Percentiles rank a stretch among this genome's conserved stretches.
Conservation (phyloP, 2,329 filamentous ascomycete species). For the Colletotrichum sp. region DNA sequence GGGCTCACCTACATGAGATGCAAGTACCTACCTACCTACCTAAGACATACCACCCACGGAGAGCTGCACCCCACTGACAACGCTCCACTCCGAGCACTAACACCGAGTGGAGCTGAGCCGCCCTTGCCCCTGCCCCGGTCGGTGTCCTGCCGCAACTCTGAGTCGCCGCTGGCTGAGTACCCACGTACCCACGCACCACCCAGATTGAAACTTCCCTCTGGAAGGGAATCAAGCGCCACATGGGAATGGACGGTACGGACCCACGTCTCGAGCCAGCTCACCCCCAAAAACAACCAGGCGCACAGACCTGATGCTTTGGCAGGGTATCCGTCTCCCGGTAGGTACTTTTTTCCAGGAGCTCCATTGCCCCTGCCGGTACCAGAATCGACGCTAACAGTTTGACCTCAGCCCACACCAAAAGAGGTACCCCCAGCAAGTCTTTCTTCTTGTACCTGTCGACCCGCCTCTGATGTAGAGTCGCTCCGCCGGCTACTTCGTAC, state of each 20-base stretch:
- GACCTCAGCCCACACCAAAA: not conserved
- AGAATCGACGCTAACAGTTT: not conserved
- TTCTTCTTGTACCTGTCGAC: not conserved
- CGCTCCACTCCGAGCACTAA: not conserved
- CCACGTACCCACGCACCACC: not conserved
- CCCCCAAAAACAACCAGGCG: not conserved
- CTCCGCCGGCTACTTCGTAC: conserved; percentile 2
- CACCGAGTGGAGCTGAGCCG: not conserved
- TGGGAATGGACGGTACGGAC: not conserved
- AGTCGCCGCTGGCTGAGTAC: not conserved
- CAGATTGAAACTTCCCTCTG: conserved; percentile 12
- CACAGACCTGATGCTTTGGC: conserved; percentile 3
- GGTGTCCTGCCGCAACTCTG: not conserved
- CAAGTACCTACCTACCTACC: not conserved
- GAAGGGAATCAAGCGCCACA: conserved; percentile 14
- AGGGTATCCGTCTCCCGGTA: not conserved
- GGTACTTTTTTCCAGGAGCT: not conserved
- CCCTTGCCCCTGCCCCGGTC: not conserved
- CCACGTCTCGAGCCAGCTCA: conserved; percentile 1
- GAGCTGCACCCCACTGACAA: not conserved
- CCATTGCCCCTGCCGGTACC: not conserved
- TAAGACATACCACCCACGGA: not conserved
- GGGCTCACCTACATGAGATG: not conserved
- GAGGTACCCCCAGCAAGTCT: not conserved
- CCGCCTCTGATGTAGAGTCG: not conserved